Base-by-base conservation (phyloP, 345 rosid genomes). In the Gossypium stocksii region DNA sequence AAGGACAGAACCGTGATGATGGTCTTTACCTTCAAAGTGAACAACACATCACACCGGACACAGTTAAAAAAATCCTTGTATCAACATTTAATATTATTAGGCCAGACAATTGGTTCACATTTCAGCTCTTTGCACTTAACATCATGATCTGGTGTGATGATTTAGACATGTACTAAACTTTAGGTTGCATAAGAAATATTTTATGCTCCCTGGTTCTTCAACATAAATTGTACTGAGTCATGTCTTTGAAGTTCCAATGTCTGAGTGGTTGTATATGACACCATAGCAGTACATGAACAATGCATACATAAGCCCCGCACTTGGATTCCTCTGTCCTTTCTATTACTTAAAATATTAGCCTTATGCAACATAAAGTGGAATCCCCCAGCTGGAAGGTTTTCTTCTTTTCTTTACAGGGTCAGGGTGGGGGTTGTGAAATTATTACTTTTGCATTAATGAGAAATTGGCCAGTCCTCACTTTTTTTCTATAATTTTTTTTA, bases 201-300 rank as follows among this genome's bases (percentile, higher is more conserved):
- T 51, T 9, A 51, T 53, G 62, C 23, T 53, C 27, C 62, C 62
- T 52, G 49, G 3, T 46, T 25, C 45, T 73, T 73, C 61, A 34
- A 62, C 76, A 73, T 62, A 17, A 51, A 48, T 59, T 34, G 61
- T 19, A 49, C 34, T 1, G 9, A 25, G 2, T 68, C 72, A 49
- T 9, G 44, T 51, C 72, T 25, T 68, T 49, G 44, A 68, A 8
- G 19, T 68, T 68, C 3, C 72, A 68, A 25, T 49, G 58, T 68
- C 56, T 14, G 15, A 4, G 22, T 48, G 15, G 72, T 29, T 23
- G 64, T 9, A 56, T 17, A 12, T 52, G 46, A 70, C 73, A 52
- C 73, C 60, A 51, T 52, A 48, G 46, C 46, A 29, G 60, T 51
- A 27, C 60, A 69, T 69, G 46, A 69, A 69, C 25, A 51, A 14